Evolutionary conservation across 2,329 filamentous ascomycete species (phyloP).

Genomic region (Cryphonectria nitschkei): DNA sequence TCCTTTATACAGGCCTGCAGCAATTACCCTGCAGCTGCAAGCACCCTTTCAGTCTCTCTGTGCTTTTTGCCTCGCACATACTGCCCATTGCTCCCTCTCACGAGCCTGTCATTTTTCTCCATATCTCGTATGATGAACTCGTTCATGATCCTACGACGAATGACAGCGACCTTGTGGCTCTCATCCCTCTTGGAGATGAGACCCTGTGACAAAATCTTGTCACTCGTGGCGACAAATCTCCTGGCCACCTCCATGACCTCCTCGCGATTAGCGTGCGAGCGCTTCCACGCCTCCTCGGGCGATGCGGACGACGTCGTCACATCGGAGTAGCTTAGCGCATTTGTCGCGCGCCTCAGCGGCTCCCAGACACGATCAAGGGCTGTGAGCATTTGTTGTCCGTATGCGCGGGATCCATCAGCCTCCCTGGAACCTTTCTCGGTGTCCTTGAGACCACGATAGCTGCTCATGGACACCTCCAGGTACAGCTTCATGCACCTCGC

Average conservation of each 20-base stretch:
- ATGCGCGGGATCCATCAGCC: constrained; percentile 44
- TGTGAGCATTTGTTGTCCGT: constrained; percentile 53
- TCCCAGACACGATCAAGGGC: constrained; percentile 57
- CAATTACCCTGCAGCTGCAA: constrained; percentile 12
- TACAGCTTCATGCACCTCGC: constrained; percentile 56
- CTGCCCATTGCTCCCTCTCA: not conserved
- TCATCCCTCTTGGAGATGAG: constrained; percentile 18
- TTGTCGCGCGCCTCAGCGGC: constrained; percentile 45
- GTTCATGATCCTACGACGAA: constrained; percentile 21
- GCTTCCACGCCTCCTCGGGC: constrained; percentile 34
- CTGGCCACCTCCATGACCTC: constrained; percentile 21
- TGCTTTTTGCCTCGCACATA: not conserved
- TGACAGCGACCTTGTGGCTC: constrained; percentile 14
- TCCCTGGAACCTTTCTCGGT: constrained; percentile 35
- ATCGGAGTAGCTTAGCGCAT: constrained; percentile 42
- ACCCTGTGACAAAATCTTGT: constrained; percentile 27
- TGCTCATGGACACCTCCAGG: constrained; percentile 58
- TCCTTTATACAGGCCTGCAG: not conserved
- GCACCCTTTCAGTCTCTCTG: constrained; percentile 4
- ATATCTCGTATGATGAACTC: constrained; percentile 8
- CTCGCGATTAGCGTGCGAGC: constrained; percentile 19
- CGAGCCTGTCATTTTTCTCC: constrained; percentile 15
- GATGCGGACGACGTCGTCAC: constrained; percentile 29
- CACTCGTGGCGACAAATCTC: constrained; percentile 24
- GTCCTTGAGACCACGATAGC: constrained; percentile 45